phyloP scores from a whole-genome alignment of 2,329 filamentous ascomycete species.

The Juglanconis sp. region DNA sequence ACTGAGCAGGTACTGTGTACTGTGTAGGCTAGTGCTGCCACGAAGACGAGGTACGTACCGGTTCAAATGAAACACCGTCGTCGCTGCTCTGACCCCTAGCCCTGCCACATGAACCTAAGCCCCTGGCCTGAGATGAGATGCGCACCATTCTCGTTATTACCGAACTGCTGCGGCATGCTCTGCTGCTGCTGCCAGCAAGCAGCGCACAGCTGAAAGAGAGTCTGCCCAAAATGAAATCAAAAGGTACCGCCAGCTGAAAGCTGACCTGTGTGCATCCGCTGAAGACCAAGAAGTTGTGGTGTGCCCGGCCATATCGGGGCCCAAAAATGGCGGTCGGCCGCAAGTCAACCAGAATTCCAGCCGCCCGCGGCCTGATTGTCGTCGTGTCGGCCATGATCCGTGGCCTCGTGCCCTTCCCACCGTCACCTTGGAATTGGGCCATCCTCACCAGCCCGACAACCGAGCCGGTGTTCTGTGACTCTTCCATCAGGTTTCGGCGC shows the following conservation, averaged over 20 bases:
- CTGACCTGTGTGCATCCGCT: no score
- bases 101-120: not conserved
- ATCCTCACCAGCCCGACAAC: no score
- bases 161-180: not conserved
- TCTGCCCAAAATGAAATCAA: not conserved
- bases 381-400: slow-evolving; percentile 12
- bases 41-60: not conserved
- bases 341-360: not conserved
- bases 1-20: no score
- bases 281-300: not conserved
- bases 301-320: not conserved
- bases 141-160: slow-evolving; percentile 19
- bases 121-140: slow-evolving; percentile 13
- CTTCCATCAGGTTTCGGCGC: not conserved
- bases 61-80: slow-evolving; percentile 16
- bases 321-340: slow-evolving; percentile 13
- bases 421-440: not conserved
- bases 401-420: slow-evolving; percentile 4
- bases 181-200: not conserved
- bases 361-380: not conserved
- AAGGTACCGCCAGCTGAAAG: no score
- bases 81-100: slow-evolving; percentile 5
- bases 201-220: not conserved
- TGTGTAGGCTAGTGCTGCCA: not conserved
- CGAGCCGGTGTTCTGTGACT: not conserved